A percentile compares a stretch with the other conserved stretches of the same genome.
phyloP scores from a whole-genome alignment of 306 rosid genomes.

The Vigna reflexopilosa region DNA sequence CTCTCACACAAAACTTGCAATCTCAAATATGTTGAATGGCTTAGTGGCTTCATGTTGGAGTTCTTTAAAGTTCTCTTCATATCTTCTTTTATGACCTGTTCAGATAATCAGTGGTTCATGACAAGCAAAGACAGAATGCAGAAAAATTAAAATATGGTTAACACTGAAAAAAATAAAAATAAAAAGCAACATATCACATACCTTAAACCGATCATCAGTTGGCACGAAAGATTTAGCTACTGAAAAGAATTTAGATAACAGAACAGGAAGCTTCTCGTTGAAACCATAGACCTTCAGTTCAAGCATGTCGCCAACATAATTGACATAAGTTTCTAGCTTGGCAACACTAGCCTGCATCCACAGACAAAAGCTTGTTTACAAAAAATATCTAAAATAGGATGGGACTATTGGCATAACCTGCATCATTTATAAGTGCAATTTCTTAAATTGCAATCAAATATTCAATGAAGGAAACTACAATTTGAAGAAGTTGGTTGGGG shows the following conservation, averaged over 20 bases:
- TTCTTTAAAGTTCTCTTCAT: slow-evolving; percentile 82
- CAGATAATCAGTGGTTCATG: slow-evolving; percentile 40
- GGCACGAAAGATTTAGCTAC: slow-evolving; percentile 78
- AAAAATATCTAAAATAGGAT: slow-evolving; percentile 24
- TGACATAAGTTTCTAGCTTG: slow-evolving; percentile 93
- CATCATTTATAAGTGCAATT: slow-evolving; percentile 9
- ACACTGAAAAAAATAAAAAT: background rate
- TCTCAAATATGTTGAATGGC: slow-evolving; percentile 85
- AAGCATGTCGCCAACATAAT: slow-evolving; percentile 72
- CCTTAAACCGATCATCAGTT: slow-evolving; percentile 77
- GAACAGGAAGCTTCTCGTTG: slow-evolving; percentile 84
- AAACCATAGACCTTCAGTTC: slow-evolving; percentile 93
- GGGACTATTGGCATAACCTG: slow-evolving; percentile 19
- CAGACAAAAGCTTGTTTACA: slow-evolving; percentile 6
- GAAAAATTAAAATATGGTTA: background rate
- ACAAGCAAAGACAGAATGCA: slow-evolving; percentile 38
- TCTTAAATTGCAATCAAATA: slow-evolving; percentile 12
- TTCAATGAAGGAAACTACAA: slow-evolving; percentile 1
- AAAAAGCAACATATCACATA: slow-evolving; percentile 41
- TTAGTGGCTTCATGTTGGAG: slow-evolving; percentile 89
- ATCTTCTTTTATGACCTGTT: slow-evolving; percentile 85
- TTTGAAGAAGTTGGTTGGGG: slow-evolving; percentile 23
- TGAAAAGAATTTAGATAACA: slow-evolving; percentile 68
- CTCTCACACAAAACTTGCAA: slow-evolving; percentile 77
- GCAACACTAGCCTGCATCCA: slow-evolving; percentile 85